phyloP scores from a whole-genome alignment of 1,284 basidiomycete species.

The Gomphus sp. region DNA sequence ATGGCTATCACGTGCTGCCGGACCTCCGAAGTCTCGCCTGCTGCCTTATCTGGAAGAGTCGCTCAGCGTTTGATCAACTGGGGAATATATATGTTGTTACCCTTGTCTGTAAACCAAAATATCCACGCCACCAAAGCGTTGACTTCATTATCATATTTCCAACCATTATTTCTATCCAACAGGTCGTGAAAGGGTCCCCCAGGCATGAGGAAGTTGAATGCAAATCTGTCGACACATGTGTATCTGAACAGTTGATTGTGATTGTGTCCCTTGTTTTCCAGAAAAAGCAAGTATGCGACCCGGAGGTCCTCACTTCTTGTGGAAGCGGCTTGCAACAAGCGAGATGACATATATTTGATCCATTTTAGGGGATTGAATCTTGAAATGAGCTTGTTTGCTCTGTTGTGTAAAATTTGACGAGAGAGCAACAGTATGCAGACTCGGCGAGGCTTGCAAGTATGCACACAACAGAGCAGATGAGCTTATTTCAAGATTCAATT shows the following conservation, averaged over 20 bases:
- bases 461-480: background rate
- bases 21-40: background rate
- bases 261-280: constrained; percentile 30
- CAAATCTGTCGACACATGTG: constrained; percentile 1
- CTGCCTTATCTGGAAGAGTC: constrained; percentile 1
- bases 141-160: background rate
- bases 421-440: background rate
- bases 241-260: constrained; percentile 19
- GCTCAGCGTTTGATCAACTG: background rate
- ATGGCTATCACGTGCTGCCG: background rate
- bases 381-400: background rate
- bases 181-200: background rate
- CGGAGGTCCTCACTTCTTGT: constrained; percentile 20
- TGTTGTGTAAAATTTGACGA: too few relatives aligned
- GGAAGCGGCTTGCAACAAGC: background rate
- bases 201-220: background rate
- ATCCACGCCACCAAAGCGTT: background rate
- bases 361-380: background rate
- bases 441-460: background rate
- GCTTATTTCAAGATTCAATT: background rate
- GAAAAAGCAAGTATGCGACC: constrained; percentile 28
- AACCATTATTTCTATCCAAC: background rate
- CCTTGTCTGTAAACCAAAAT: background rate
- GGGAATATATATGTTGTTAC: background rate
- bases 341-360: background rate